These are phyloP conservation scores for Austroboletus niveus DNA, from an alignment of 1,284 basidiomycete genomes.

Conservation along the genomic window DNA sequence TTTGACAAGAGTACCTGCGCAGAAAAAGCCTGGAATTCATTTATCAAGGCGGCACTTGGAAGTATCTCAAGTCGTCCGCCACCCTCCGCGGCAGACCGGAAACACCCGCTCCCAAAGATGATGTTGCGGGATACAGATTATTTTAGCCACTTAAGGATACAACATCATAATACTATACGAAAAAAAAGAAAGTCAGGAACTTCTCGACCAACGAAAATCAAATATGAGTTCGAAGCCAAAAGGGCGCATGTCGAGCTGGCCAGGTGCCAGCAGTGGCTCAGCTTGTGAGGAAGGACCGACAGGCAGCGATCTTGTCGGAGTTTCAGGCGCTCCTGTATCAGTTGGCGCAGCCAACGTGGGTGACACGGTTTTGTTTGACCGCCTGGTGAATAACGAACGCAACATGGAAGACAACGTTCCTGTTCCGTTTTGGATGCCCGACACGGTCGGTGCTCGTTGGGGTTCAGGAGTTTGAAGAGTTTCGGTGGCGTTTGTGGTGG, in stretches of 20 bases:
- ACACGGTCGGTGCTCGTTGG: constrained; percentile 2
- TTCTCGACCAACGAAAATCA: constrained; percentile 65
- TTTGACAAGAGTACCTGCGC: too few species aligned
- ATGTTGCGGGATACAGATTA: constrained; percentile 12
- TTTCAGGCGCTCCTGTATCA: constrained; percentile 5
- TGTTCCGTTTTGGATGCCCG: constrained; percentile 15
- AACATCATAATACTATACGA: constrained; percentile 17
- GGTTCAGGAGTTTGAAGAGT: constrained; percentile 8
- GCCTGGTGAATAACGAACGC: constrained; percentile 21
- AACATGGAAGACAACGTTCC: constrained; percentile 22
- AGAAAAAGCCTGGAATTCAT: too few species aligned
- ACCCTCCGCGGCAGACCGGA: too few species aligned
- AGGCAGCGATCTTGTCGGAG: neutral
- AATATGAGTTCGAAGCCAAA: constrained; percentile 69
- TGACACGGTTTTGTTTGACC: constrained; percentile 2
- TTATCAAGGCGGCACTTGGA: too few species aligned
- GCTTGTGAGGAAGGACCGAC: constrained; percentile 3
- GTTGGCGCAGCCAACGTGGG: neutral
- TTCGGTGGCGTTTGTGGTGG: constrained; percentile 8
- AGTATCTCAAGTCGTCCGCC: too few species aligned
- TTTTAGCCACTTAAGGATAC: constrained; percentile 20
- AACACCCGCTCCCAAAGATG: neutral
- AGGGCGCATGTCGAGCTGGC: constrained; percentile 66
- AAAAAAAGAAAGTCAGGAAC: constrained; percentile 13
- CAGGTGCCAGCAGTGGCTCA: constrained; percentile 36